Evolutionary conservation across 441 rosid species (phyloP).

Genomic region (Eruca vesicaria): DNA sequence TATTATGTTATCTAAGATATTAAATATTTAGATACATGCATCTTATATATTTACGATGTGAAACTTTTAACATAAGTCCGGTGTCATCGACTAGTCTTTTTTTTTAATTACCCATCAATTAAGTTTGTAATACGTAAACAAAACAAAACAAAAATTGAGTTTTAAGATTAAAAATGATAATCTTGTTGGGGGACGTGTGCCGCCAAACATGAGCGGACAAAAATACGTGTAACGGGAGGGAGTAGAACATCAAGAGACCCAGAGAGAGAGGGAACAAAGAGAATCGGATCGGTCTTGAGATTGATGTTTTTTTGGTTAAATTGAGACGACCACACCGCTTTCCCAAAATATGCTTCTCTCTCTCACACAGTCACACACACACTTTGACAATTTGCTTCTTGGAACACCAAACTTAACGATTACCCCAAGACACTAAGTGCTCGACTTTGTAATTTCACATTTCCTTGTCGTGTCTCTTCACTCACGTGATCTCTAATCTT

Average conservation of each 20-base stretch:
- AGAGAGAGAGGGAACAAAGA: constrained; percentile 34
- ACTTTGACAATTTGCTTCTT: constrained; percentile 19
- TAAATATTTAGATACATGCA: background rate
- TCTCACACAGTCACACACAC: background rate
- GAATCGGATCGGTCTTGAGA: constrained; percentile 82
- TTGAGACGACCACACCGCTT: constrained; percentile 80
- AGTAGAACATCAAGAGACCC: constrained; percentile 15
- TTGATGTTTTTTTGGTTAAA: constrained; percentile 55
- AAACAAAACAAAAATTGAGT: background rate
- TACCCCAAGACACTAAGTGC: constrained; percentile 41
- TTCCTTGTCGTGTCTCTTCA: constrained; percentile 19
- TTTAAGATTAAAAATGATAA: background rate
- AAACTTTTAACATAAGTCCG: background rate
- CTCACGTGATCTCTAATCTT: constrained; percentile 27
- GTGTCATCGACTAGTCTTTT: background rate
- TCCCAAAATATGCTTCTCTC: constrained; percentile 64
- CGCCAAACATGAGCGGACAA: constrained; percentile 27
- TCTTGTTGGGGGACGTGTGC: background rate
- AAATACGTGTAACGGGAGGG: background rate
- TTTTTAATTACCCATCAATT: background rate
- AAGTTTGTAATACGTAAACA: background rate
- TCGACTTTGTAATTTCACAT: constrained; percentile 23
- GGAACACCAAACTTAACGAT: constrained; percentile 29
- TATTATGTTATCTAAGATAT: background rate
- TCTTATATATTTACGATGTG: background rate